Conservation (phyloP, 1,284 basidiomycete genomes). For the Cutaneotrichosporon sp. region DNA sequence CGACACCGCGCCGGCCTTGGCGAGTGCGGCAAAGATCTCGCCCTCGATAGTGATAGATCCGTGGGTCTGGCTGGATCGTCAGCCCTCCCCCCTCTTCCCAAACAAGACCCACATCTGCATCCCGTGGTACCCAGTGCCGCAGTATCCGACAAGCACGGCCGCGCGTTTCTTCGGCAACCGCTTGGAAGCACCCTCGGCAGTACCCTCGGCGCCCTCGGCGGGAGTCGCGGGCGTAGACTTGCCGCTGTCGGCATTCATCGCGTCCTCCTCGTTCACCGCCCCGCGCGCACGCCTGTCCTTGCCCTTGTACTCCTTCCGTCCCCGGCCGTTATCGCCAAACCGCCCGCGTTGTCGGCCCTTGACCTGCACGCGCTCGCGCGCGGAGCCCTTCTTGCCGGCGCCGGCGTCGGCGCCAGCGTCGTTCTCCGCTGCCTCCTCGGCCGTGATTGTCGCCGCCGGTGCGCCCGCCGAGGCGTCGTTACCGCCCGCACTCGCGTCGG, state of each 20-base stretch:
- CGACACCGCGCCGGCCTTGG: slow-evolving; percentile 84
- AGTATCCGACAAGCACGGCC: slow-evolving; percentile 53
- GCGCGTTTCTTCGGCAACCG: slow-evolving; percentile 54
- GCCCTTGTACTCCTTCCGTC: slow-evolving; percentile 10
- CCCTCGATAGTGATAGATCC: slow-evolving; percentile 80
- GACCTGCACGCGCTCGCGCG: too few species aligned
- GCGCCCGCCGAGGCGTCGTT: too few species aligned
- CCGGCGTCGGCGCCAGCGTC: background rate
- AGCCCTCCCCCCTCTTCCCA: background rate
- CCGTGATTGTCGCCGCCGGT: too few species aligned
- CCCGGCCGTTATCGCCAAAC: background rate
- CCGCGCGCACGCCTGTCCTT: background rate
- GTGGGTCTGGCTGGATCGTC: slow-evolving; percentile 35
- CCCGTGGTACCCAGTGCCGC: slow-evolving; percentile 66
- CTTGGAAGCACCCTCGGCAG: slow-evolving; percentile 20
- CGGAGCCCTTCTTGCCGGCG: background rate
- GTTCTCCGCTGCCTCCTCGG: slow-evolving; percentile 18
- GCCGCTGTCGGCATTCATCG: background rate
- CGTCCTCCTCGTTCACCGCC: slow-evolving; percentile 2
- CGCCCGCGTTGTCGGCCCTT: background rate
- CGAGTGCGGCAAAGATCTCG: slow-evolving; percentile 78
- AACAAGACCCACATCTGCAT: slow-evolving; percentile 80
- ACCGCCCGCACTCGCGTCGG: background rate
- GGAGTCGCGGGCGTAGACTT: background rate
- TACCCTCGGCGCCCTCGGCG: slow-evolving; percentile 8